Evolutionary conservation across 2,329 filamentous ascomycete genomes (phyloP).

Genomic region (Paraphoma sp.): DNA sequence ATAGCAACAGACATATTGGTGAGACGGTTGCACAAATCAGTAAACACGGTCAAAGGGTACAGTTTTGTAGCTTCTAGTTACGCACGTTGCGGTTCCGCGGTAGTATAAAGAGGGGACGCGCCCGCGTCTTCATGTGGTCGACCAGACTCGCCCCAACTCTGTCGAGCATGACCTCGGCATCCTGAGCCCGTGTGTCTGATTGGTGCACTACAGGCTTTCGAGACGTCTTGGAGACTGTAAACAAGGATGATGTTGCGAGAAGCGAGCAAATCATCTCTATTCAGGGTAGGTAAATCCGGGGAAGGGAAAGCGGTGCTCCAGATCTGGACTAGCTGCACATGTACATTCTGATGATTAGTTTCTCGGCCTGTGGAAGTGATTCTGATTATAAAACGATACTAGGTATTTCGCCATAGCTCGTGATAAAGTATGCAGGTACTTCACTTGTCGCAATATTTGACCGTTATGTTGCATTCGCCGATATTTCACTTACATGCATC

Average conservation of each 20-base stretch:
- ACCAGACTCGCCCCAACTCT: neutral
- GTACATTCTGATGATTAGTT: too few relatives aligned
- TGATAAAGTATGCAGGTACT: neutral
- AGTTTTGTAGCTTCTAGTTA: neutral
- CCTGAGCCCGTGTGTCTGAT: neutral
- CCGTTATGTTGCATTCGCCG: too few relatives aligned
- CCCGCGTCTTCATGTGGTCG: neutral
- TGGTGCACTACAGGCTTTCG: too few relatives aligned
- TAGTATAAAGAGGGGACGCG: neutral
- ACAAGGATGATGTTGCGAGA: neutral
- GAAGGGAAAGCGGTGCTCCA: too few relatives aligned
- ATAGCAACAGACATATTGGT: conserved; percentile 27
- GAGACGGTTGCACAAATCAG: neutral
- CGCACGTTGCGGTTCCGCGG: neutral
- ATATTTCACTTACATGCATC: too few relatives aligned
- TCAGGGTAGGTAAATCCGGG: too few relatives aligned
- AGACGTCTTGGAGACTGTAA: neutral
- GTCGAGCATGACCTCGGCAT: neutral
- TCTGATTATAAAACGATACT: too few relatives aligned
- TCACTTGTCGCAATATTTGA: neutral
- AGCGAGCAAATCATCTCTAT: neutral
- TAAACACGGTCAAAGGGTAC: neutral
- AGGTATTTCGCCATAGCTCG: neutral
- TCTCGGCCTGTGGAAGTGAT: too few relatives aligned
- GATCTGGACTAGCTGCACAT: too few relatives aligned